Evolutionary conservation across 192 early-diverging fungal species (phyloP).

Genomic region (Spizellomyces sp.): DNA sequence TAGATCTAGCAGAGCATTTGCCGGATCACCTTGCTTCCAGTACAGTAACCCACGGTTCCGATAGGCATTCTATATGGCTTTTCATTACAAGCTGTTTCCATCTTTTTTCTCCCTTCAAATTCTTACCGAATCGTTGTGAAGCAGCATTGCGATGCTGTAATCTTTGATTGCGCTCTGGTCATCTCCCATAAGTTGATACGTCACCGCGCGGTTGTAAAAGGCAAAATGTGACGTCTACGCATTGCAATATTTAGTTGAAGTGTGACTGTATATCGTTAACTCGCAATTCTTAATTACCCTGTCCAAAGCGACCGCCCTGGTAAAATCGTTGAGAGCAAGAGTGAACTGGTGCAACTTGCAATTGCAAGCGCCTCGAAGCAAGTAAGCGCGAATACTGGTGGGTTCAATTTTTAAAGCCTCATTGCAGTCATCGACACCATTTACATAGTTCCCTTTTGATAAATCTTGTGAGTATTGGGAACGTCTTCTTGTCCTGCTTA

Average conservation of each 20-base stretch:
- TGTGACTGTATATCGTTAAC: neutral
- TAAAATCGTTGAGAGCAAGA: conserved; percentile 49
- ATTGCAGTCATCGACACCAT: conserved; percentile 50
- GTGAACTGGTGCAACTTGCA: conserved; percentile 44
- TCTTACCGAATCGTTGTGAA: conserved; percentile 49
- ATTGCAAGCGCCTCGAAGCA: conserved; percentile 53
- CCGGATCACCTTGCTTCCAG: conserved; percentile 56
- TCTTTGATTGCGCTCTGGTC: conserved; percentile 53
- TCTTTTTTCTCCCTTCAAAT: neutral
- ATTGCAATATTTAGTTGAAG: too few species aligned
- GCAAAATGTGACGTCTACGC: conserved; percentile 46
- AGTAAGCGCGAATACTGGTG: conserved; percentile 51
- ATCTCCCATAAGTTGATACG: conserved; percentile 51
- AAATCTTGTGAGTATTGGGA: neutral
- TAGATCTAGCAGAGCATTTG: conserved; percentile 57
- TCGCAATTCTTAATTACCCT: conserved; percentile 28
- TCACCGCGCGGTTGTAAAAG: conserved; percentile 58
- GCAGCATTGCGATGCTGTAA: conserved; percentile 56
- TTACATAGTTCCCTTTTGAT: conserved; percentile 9
- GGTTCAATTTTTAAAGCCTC: conserved; percentile 54
- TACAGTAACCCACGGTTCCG: conserved; percentile 57
- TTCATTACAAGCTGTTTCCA: neutral
- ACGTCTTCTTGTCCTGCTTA: neutral
- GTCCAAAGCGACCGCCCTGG: conserved; percentile 47
- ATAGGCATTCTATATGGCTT: conserved; percentile 51